Evolutionary conservation across 768 basidiomycete genomes (phyloP).

Genomic region (Phlebiopsis flavidoalba): DNA sequence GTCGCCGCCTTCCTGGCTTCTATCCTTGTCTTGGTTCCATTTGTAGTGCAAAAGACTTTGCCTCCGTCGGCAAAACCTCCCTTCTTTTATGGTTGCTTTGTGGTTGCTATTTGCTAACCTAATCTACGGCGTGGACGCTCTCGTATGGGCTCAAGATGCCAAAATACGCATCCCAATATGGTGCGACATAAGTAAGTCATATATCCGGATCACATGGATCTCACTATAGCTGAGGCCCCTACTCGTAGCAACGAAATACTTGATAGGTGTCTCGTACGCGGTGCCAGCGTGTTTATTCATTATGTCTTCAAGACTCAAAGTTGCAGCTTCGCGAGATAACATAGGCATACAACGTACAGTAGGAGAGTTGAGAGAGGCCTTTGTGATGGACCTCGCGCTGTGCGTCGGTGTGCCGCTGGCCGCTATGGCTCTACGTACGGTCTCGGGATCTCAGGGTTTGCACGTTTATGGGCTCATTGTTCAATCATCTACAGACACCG

Average conservation of each 20-base stretch:
- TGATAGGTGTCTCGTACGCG: conserved; percentile 14
- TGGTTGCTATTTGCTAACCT: conserved; percentile 58
- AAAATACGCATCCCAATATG: conserved; percentile 46
- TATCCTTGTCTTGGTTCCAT: background rate
- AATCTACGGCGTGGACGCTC: conserved; percentile 49
- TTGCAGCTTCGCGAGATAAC: background rate
- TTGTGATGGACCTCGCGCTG: conserved; percentile 44
- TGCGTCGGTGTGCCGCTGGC: conserved; percentile 51
- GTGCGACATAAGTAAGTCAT: conserved; percentile 70
- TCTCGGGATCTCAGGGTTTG: background rate
- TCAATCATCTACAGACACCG: conserved; percentile 15
- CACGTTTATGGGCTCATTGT: background rate
- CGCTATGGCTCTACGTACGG: conserved; percentile 29
- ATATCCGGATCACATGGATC: too few species aligned
- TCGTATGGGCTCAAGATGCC: conserved; percentile 57
- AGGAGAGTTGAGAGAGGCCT: background rate
- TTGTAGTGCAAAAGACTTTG: background rate
- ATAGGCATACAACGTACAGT: background rate
- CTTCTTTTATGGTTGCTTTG: conserved; percentile 25
- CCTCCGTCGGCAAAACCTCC: background rate
- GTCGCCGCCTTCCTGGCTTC: background rate
- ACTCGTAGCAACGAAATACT: conserved; percentile 15
- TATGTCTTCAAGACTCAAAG: conserved; percentile 18
- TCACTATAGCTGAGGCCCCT: background rate
- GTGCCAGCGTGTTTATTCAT: conserved; percentile 34